Conservation (phyloP, 1,284 basidiomycete species). For the Ustilago shanxiensis region DNA sequence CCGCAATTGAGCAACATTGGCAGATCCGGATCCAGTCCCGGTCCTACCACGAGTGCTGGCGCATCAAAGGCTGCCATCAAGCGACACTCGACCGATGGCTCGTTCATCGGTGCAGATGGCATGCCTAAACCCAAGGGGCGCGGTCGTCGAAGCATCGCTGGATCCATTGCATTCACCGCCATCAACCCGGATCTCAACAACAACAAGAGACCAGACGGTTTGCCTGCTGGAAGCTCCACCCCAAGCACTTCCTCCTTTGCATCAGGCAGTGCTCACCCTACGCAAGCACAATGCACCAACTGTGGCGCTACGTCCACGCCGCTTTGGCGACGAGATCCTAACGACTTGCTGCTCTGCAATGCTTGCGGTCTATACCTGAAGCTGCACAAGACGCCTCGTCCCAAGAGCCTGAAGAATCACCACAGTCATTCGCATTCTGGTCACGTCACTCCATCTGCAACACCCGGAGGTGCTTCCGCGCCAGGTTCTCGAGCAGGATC, state of each 20-base stretch:
- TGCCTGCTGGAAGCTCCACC: conserved; percentile 27
- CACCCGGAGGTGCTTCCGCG: conserved; percentile 46
- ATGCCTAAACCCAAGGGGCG: conserved; percentile 39
- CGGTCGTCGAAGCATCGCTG: conserved; percentile 45
- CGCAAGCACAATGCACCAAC: conserved; percentile 62
- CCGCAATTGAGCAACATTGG: conserved; percentile 38
- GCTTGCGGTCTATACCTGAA: conserved; percentile 68
- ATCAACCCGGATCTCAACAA: conserved; percentile 48
- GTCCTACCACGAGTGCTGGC: conserved; percentile 19
- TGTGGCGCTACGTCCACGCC: conserved; percentile 66
- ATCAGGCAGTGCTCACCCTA: conserved; percentile 28
- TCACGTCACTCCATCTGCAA: conserved; percentile 50
- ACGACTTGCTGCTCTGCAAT: conserved; percentile 65
- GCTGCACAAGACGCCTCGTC: conserved; percentile 66
- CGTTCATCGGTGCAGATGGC: conserved; percentile 17
- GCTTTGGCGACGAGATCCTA: conserved; percentile 64
- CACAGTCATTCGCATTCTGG: conserved; percentile 53
- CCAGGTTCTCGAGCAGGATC: conserved; percentile 42
- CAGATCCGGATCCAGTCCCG: conserved; percentile 44
- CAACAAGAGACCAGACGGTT: conserved; percentile 21
- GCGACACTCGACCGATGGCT: conserved; percentile 43
- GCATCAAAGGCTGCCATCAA: conserved; percentile 23
- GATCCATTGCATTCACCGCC: conserved; percentile 45
- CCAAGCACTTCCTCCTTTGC: conserved; percentile 26
- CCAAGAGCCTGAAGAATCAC: conserved; percentile 60